A percentile compares a stretch with the other conserved stretches of the same genome.
These are phyloP conservation scores for Myochromella boudieri DNA, from an alignment of 768 basidiomycete genomes.

Conservation along the genomic window DNA sequence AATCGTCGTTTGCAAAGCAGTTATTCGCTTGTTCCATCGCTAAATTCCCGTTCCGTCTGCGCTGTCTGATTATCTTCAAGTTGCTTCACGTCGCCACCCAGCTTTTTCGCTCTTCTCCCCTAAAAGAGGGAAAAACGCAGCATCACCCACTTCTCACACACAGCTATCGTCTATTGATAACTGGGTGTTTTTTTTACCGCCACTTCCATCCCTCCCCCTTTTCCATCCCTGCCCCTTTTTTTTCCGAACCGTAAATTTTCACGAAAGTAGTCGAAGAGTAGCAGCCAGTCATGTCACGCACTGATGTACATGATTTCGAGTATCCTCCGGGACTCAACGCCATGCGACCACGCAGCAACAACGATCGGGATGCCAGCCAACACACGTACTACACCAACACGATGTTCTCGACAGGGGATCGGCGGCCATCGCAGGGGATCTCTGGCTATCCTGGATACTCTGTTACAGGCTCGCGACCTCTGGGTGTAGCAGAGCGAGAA, in stretches of 20 bases:
- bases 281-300: slow-evolving; percentile 38
- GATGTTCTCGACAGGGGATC: slow-evolving; percentile 27
- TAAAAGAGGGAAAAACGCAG: slow-evolving; percentile 16
- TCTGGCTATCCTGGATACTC: slow-evolving; percentile 19
- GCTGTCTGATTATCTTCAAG: slow-evolving; percentile 19
- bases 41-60: slow-evolving; percentile 18
- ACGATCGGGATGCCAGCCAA: slow-evolving; percentile 21
- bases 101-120: slow-evolving; percentile 17
- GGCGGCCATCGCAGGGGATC: slow-evolving; percentile 25
- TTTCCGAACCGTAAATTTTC: slow-evolving; percentile 11
- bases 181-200: slow-evolving; percentile 10
- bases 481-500: slow-evolving; percentile 29
- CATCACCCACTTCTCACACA: slow-evolving; percentile 7
- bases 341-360: slow-evolving; percentile 23
- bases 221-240: slow-evolving; percentile 19
- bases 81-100: slow-evolving; percentile 16
- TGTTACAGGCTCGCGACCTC: slow-evolving; percentile 24
- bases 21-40: slow-evolving; percentile 32
- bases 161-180: slow-evolving; percentile 6
- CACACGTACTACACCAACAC: slow-evolving; percentile 17
- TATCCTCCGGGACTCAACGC: slow-evolving; percentile 30
- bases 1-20: slow-evolving; percentile 35
- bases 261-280: not conserved
- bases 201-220: slow-evolving; percentile 22
- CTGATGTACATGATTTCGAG: slow-evolving; percentile 41